Evolutionary conservation across 495 filamentous ascomycete genomes (phyloP), one percentile per base, ranked within the genome.

Genomic region (Neurospora tetrasperma): DNA sequence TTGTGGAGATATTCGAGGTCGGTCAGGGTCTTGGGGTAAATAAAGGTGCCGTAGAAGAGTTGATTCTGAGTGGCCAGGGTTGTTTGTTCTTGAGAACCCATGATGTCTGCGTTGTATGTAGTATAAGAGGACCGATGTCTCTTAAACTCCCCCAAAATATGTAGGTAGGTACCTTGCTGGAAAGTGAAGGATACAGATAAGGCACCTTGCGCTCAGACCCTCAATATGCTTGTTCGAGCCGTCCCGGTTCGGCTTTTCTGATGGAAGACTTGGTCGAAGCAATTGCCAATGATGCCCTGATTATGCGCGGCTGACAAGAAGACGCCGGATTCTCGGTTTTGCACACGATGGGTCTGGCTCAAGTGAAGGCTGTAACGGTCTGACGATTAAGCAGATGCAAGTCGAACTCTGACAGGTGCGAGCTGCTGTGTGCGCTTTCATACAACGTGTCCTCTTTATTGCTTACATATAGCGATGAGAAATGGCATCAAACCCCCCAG

Each of bases 1-100:
- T 88, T 80, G 70, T 89, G 83, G 35, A 89, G 75, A 81, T 85
- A 83, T 43, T 90, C 86, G 31, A 92, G 82, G 72, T 89, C 83
- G 38, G 81, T 78, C 38, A 90, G 81, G 9, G 80, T 82, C 74
- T 83, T 85, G 81, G 85, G 83, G 78, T 91, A 87, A 71, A 91
- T 83, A 73, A 90, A 91, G 10, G 85, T 81, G 42, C 90, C 90
- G 69, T 84, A 69, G 71, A 84, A 85, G 14, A 84, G 39, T 72
- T 82, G 79, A 74, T 82, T 80, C 41, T 16, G 66, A 12, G 38
- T 31, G 23, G 46, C 69, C 72, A 73, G 69, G 31, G 23, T 39
- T 12, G 44, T 71, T 31, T 27, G 41, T 71, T 31, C 41, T 27
- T 23, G 27, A n/a, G 40, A 43, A 41, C 40, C 70, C 70, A 71